Evolutionary conservation across 2,329 filamentous ascomycete genomes (phyloP).

Genomic region (Thielaviopsis ethacetica): DNA sequence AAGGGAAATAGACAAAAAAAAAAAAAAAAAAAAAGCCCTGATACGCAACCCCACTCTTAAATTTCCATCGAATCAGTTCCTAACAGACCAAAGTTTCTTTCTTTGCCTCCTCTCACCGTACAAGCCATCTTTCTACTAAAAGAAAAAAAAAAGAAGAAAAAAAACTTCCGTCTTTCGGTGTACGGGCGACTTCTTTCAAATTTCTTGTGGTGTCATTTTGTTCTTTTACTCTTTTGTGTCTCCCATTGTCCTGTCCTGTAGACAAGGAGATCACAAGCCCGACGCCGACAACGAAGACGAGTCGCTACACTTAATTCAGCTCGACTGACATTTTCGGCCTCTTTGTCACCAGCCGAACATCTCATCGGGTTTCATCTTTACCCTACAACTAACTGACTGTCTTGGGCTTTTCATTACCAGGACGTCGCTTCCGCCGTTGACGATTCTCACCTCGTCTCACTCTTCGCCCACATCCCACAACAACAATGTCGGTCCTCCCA

Average conservation of each 20-base stretch:
- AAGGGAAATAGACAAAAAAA: slow-evolving; percentile 1
- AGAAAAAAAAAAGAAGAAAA: slow-evolving; percentile 6
- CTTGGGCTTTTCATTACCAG: too few species aligned
- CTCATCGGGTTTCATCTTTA: too few species aligned
- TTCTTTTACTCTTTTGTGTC: background rate
- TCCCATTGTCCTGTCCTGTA: background rate
- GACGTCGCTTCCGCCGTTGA: background rate
- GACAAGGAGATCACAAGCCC: too few species aligned
- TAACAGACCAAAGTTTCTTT: background rate
- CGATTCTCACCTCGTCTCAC: background rate
- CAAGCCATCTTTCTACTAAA: slow-evolving; percentile 3
- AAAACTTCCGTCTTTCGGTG: slow-evolving; percentile 6
- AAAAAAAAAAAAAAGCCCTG: slow-evolving; percentile 9
- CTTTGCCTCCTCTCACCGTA: background rate
- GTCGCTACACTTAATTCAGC: too few species aligned
- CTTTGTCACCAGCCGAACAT: background rate
- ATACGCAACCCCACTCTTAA: slow-evolving; percentile 12
- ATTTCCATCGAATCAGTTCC: slow-evolving; percentile 9
- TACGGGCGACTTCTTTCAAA: slow-evolving; percentile 2
- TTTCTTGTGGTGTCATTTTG: slow-evolving; percentile 1
- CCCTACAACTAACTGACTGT: too few species aligned
- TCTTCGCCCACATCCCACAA: too few species aligned
- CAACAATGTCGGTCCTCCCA: slow-evolving; percentile 66
- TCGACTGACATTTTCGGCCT: too few species aligned
- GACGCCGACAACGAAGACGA: too few species aligned